Percentiles rank a stretch among this genome's conserved stretches.
Conservation (phyloP, 306 rosid genomes). For the Amphicarpaea edgeworthii region DNA sequence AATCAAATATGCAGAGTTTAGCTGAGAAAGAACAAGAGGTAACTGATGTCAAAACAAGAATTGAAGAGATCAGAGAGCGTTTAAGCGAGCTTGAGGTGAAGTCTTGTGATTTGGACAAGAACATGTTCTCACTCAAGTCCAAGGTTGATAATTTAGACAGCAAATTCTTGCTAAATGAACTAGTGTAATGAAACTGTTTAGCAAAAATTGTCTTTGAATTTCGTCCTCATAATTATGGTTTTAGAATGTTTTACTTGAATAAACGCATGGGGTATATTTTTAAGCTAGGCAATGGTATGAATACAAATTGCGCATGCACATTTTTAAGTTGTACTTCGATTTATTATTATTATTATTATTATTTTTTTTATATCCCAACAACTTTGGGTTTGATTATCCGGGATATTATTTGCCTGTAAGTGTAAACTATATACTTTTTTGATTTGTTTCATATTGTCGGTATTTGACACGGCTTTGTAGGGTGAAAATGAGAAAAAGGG, state of each 20-base stretch:
- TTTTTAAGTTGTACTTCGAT: constrained; percentile 16
- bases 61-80: constrained; percentile 57
- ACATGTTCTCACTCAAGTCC: constrained; percentile 57
- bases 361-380: constrained; percentile 36
- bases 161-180: constrained; percentile 64
- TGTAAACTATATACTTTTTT: neutral
- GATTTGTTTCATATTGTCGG: neutral
- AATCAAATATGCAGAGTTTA: constrained; percentile 60
- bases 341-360: constrained; percentile 15
- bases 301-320: constrained; percentile 33
- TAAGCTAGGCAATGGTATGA: constrained; percentile 36
- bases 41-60: constrained; percentile 51
- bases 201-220: constrained; percentile 17
- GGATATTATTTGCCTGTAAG: neutral
- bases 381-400: neutral
- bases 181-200: constrained; percentile 46
- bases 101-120: constrained; percentile 64
- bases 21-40: constrained; percentile 70
- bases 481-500: neutral
- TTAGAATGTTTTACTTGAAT: constrained; percentile 42
- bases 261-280: constrained; percentile 39
- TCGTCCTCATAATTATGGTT: constrained; percentile 6
- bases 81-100: constrained; percentile 73
- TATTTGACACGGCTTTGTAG: neutral
- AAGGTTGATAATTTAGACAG: constrained; percentile 61